Evolutionary conservation across 2,329 filamentous ascomycete species (phyloP), one percentile per base, ranked within the genome.

Genomic region (Anthostomella pinea): DNA sequence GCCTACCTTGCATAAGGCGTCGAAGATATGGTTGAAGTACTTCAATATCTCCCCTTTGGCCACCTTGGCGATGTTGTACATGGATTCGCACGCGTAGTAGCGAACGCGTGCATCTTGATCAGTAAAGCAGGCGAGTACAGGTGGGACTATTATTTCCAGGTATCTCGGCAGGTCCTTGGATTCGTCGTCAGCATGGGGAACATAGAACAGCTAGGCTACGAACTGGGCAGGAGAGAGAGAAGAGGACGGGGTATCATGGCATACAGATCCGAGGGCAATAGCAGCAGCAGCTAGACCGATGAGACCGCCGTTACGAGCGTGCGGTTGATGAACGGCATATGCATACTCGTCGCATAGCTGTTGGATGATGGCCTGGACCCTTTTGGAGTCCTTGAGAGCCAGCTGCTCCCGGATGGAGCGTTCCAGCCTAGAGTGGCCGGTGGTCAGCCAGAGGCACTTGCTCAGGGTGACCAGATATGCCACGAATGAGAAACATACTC

Each of bases 11-110:
- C 90, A 95, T 36, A 98, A 71, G 15, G 93, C 89, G 68, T 98
- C 93, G 58, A 98, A 98, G 46, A 98, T 93, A 56, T 94, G 86
- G 66, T 98, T 98, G 66, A 98, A 98, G 70, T 95, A 98, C 25
- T 94, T 79, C 48, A 98, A 67, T 14, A 98, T 93, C 65, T 98
- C 93, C 23, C 94, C 93, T 66, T 98, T 98, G 43, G 91, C 93
- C 30, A 98, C 93, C 68, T 98, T 98, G 58, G 93, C 90, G 59
- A 98, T 98, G 65, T 98, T 98, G 69, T 98, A 98, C 93, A 98
- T 98, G 64, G 90, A 94, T 70, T 98, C 93, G 67, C 93, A 98
- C 16, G 93, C 93, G 67, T 98, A 98, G 64, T 98, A 98, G 48
- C 93, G 80, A 20, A 97, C 93, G 40, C 93, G 80, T 18, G 93